Percentiles rank a stretch among this genome's conserved stretches.
These are phyloP conservation scores for Talaromyces nanjingensis DNA, from an alignment of 495 filamentous ascomycete genomes.

Conservation along the genomic window DNA sequence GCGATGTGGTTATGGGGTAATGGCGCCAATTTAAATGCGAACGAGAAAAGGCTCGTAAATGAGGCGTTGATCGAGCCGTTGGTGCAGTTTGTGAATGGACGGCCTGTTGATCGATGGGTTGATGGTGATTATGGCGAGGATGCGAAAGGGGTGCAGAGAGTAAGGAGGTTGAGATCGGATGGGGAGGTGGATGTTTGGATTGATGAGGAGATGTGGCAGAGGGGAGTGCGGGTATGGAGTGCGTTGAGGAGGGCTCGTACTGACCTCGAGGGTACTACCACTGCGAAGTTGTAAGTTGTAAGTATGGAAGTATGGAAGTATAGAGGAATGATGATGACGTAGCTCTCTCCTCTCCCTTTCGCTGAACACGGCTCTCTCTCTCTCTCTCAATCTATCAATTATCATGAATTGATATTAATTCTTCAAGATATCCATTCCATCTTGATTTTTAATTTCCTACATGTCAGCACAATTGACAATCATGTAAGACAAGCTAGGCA, in stretches of 20 bases:
- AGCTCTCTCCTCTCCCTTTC: not conserved
- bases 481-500: not conserved
- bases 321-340: too few species aligned
- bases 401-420: too few species aligned
- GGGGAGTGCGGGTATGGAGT: conserved; percentile 5
- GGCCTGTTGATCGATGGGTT: conserved; percentile 25
- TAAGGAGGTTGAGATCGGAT: conserved; percentile 38
- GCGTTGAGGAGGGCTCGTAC: not conserved
- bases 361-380: not conserved
- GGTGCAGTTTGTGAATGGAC: conserved; percentile 35
- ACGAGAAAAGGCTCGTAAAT: conserved; percentile 35
- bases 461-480: not conserved
- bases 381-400: too few species aligned
- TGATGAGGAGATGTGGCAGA: conserved; percentile 15
- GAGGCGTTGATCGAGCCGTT: conserved; percentile 36
- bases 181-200: conserved; percentile 30
- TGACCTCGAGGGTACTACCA: not conserved
- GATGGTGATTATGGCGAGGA: conserved; percentile 15
- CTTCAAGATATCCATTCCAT: not conserved
- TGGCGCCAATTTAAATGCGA: conserved; percentile 26
- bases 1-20: conserved; percentile 53
- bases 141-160: conserved; percentile 13
- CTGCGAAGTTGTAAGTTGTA: conserved; percentile 5
- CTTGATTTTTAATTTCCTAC: not conserved
- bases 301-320: too few species aligned